Conservation (phyloP, 2,329 filamentous ascomycete species). For the Peltaster fructicola region DNA sequence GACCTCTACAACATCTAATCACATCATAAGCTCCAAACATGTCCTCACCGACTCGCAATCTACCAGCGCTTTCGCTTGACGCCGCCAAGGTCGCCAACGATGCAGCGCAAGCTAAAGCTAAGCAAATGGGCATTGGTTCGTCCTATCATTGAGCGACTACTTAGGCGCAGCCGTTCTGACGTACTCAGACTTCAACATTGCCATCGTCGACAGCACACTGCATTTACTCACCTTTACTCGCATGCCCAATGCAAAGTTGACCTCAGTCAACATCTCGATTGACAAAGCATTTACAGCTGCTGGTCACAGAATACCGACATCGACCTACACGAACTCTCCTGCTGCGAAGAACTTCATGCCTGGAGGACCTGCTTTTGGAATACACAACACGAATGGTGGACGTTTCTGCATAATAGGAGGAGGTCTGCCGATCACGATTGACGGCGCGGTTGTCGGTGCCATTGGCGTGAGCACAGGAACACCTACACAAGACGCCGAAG, state of each 20-base stretch:
- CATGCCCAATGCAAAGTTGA: conserved; percentile 32
- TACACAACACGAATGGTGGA: conserved; percentile 35
- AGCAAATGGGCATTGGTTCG: conserved; percentile 20
- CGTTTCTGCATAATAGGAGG: conserved; percentile 37
- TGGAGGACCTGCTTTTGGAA: conserved; percentile 34
- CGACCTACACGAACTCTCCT: conserved; percentile 26
- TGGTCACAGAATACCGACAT: conserved; percentile 34
- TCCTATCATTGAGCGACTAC: too few species aligned
- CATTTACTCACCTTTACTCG: conserved; percentile 31
- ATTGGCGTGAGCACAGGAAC: conserved; percentile 38
- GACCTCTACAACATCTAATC: too few species aligned
- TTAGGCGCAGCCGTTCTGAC: too few species aligned
- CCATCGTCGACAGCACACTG: conserved; percentile 27
- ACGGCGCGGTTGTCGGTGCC: conserved; percentile 34
- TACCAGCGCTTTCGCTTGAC: conserved; percentile 19
- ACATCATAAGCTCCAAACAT: too few species aligned
- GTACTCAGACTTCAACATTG: conserved; percentile 32
- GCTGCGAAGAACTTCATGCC: conserved; percentile 31
- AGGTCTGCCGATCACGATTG: conserved; percentile 33
- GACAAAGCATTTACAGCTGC: conserved; percentile 43
- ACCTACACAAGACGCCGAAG: conserved; percentile 36
- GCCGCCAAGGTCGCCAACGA: conserved; percentile 18
- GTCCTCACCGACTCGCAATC: conserved; percentile 13
- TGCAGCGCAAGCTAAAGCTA: conserved; percentile 19
- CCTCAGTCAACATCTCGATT: conserved; percentile 45